Percentiles rank a stretch among this genome's conserved stretches.
These are phyloP conservation scores for Lipomyces lipofer DNA, from an alignment of 805 yeast genomes.

Conservation along the genomic window DNA sequence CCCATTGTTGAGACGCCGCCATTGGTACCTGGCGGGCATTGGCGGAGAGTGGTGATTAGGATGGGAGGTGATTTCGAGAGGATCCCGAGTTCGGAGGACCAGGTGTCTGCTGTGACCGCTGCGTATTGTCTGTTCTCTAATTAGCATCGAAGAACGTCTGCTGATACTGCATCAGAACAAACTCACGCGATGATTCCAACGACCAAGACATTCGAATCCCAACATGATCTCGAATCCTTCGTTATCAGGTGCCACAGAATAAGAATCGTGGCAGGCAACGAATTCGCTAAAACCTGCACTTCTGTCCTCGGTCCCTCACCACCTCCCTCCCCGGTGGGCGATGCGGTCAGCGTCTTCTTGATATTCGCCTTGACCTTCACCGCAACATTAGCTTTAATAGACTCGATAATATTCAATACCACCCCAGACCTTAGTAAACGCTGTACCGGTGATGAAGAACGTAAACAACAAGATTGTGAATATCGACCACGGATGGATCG, in stretches of 20 bases:
- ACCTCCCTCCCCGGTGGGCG: slow-evolving; percentile 29
- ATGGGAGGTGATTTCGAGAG: slow-evolving; percentile 43
- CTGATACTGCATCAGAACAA: too few species aligned
- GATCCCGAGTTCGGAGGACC: slow-evolving; percentile 52
- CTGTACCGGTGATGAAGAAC: slow-evolving; percentile 45
- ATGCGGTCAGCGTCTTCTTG: slow-evolving; percentile 40
- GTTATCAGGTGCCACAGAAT: slow-evolving; percentile 36
- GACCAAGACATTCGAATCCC: slow-evolving; percentile 19
- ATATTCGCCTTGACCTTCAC: slow-evolving; percentile 40
- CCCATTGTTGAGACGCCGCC: slow-evolving; percentile 48
- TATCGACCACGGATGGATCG: slow-evolving; percentile 42
- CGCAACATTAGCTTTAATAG: neutral
- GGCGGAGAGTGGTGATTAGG: slow-evolving; percentile 44
- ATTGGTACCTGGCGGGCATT: slow-evolving; percentile 51
- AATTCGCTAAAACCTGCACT: slow-evolving; percentile 47
- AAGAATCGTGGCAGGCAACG: slow-evolving; percentile 43
- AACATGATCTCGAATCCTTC: slow-evolving; percentile 6
- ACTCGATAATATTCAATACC: neutral
- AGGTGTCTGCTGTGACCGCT: slow-evolving; percentile 50
- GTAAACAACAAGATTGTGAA: slow-evolving; percentile 40
- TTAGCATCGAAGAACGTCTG: too few species aligned
- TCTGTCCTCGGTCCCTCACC: slow-evolving; percentile 43
- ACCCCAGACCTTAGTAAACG: slow-evolving; percentile 40
- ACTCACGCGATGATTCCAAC: slow-evolving; percentile 37
- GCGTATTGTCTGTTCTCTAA: slow-evolving; percentile 45